phyloP scores from a whole-genome alignment of 371 early-diverging fungal genomes.

The Actinomortierella wolfii region DNA sequence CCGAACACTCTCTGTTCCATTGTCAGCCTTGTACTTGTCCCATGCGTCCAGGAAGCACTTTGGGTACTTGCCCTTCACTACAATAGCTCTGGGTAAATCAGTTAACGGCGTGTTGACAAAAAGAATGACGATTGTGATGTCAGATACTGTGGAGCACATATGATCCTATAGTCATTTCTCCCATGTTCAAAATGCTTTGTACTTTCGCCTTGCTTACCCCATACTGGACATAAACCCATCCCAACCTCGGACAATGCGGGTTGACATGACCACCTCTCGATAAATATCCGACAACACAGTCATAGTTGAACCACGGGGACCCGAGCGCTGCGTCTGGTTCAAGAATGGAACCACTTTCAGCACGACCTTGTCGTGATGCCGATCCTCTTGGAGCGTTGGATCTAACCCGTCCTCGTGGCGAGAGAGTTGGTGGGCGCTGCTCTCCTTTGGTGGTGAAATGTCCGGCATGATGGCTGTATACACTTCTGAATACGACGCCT shows the following conservation, averaged over 20 bases:
- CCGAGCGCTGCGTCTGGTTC: background rate
- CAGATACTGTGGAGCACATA: no score
- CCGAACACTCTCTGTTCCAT: slow-evolving; percentile 66
- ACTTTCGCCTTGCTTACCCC: slow-evolving; percentile 16
- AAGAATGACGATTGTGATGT: no score
- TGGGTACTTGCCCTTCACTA: slow-evolving; percentile 52
- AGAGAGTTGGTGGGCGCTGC: no score
- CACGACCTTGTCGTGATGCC: background rate
- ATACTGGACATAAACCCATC: slow-evolving; percentile 42
- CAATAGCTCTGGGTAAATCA: slow-evolving; percentile 15
- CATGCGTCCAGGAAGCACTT: slow-evolving; percentile 63
- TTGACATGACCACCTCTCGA: slow-evolving; percentile 36
- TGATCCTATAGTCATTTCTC: no score
- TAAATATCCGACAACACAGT: slow-evolving; percentile 32
- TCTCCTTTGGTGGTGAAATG: no score
- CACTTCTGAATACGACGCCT: slow-evolving; percentile 44
- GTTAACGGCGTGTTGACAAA: background rate
- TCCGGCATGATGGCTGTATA: slow-evolving; percentile 34
- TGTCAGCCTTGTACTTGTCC: slow-evolving; percentile 66
- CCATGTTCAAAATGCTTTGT: background rate
- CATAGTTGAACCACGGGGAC: background rate
- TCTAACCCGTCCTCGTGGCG: no score
- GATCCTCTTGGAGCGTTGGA: background rate
- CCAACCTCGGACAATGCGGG: slow-evolving; percentile 41
- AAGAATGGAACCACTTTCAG: slow-evolving; percentile 7